Conservation (phyloP, 352 stramenopile species). For the Globisporangium uncinulatum region DNA sequence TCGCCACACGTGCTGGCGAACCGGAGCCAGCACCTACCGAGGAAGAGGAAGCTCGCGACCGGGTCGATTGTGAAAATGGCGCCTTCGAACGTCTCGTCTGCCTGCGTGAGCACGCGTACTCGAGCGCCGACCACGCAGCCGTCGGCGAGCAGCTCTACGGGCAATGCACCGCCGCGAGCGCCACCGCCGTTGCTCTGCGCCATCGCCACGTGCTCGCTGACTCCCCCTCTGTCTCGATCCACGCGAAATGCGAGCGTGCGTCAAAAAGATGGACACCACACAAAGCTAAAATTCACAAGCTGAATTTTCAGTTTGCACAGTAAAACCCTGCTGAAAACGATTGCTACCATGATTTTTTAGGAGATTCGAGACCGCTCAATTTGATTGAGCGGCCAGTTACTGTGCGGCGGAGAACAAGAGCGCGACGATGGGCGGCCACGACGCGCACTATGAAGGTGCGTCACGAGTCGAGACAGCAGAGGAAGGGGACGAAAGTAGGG, state of each 20-base stretch:
- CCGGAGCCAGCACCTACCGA: conserved; percentile 28
- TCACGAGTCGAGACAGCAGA: not conserved
- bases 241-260: not conserved
- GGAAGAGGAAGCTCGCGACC: conserved; percentile 73
- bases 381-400: conserved; percentile 8
- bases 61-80: conserved; percentile 76
- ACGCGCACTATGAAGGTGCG: conserved; percentile 63
- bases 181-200: conserved; percentile 15
- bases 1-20: not conserved
- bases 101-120: conserved; percentile 50
- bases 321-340: not conserved
- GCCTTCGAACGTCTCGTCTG: conserved; percentile 54
- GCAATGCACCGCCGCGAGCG: conserved; percentile 19
- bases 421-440: conserved; percentile 47
- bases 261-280: not conserved
- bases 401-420: conserved; percentile 27
- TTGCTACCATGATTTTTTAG: not conserved
- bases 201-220: conserved; percentile 1
- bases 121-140: conserved; percentile 52
- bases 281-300: too few relatives aligned
- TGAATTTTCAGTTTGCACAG: not conserved
- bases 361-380: too few relatives aligned
- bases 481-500: not conserved
- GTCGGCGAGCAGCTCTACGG: conserved; percentile 57
- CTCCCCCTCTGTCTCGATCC: not conserved